These are phyloP conservation scores for Globomyces pollinis-pini DNA, from an alignment of 192 early-diverging fungal genomes.

Conservation along the genomic window DNA sequence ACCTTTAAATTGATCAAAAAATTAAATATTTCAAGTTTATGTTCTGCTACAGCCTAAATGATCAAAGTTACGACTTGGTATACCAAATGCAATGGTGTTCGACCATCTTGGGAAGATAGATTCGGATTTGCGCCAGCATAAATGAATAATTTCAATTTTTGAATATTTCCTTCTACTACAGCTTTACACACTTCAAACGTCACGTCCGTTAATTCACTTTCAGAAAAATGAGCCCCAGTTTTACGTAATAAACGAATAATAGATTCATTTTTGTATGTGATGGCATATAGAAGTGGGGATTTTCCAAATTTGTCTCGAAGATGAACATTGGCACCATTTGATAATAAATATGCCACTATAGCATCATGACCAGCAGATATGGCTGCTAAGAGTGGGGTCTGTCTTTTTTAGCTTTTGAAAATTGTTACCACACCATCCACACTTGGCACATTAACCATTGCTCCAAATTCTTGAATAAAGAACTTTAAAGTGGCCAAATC, in stretches of 20 bases:
- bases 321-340: conserved; percentile 85
- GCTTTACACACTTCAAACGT: conserved; percentile 41
- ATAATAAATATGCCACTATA: conserved; percentile 67
- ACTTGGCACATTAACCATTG: conserved; percentile 63
- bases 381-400: conserved; percentile 83
- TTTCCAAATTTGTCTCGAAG: conserved; percentile 80
- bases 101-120: conserved; percentile 46
- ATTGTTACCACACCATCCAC: conserved; percentile 56
- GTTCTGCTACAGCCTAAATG: conserved; percentile 27
- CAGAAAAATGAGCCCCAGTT: conserved; percentile 85
- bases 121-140: conserved; percentile 66
- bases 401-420: conserved; percentile 17
- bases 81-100: conserved; percentile 64
- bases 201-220: conserved; percentile 69
- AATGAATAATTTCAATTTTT: conserved; percentile 43
- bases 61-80: not conserved
- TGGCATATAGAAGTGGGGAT: conserved; percentile 82
- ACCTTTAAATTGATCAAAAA: conserved; percentile 31
- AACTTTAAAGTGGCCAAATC: conserved; percentile 72
- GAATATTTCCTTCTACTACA: conserved; percentile 36
- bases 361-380: conserved; percentile 64
- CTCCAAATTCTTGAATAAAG: conserved; percentile 47
- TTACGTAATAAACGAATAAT: conserved; percentile 61
- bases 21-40: conserved; percentile 31
- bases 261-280: conserved; percentile 49